phyloP scores from a whole-genome alignment of 352 stramenopile genomes.

The Pythium sp. region DNA sequence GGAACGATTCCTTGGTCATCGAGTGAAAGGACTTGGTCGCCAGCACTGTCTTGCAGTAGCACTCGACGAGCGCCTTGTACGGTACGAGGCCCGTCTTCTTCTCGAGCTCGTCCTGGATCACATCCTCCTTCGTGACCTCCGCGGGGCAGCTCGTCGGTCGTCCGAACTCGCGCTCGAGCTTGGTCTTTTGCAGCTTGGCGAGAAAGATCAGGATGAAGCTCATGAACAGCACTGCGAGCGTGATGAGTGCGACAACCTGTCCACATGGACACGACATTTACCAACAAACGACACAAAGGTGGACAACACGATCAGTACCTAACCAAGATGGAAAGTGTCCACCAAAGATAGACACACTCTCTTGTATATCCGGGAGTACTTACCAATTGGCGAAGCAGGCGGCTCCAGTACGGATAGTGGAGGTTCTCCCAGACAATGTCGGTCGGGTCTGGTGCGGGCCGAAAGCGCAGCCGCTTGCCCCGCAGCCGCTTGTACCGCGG shows the following conservation, averaged over 20 bases:
- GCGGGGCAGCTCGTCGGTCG: slow-evolving; percentile 58
- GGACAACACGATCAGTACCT: not conserved
- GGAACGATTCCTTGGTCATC: slow-evolving; percentile 62
- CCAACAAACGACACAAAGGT: not conserved
- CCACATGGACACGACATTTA: not conserved
- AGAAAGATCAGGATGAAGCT: slow-evolving; percentile 78
- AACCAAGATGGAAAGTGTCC: not conserved
- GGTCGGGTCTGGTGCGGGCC: slow-evolving; percentile 67
- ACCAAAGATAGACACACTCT: not conserved
- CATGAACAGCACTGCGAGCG: slow-evolving; percentile 58
- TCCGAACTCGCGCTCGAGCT: slow-evolving; percentile 68
- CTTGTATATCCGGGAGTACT: not conserved
- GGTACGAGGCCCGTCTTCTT: slow-evolving; percentile 46
- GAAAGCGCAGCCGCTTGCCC: slow-evolving; percentile 72
- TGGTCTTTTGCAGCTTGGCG: slow-evolving; percentile 71
- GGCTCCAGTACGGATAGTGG: slow-evolving; percentile 57
- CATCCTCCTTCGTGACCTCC: slow-evolving; percentile 52
- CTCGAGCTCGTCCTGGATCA: slow-evolving; percentile 66
- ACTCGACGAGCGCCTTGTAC: slow-evolving; percentile 79
- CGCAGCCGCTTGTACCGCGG: slow-evolving; percentile 56
- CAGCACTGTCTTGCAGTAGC: slow-evolving; percentile 70
- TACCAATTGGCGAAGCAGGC: slow-evolving; percentile 63
- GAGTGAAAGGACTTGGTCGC: slow-evolving; percentile 46
- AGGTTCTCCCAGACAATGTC: slow-evolving; percentile 87
- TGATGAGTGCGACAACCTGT: slow-evolving; percentile 65